Percentiles rank a stretch among this genome's conserved stretches.
Conservation (phyloP, 495 filamentous ascomycete species). For the Aspergillus nidulans region DNA sequence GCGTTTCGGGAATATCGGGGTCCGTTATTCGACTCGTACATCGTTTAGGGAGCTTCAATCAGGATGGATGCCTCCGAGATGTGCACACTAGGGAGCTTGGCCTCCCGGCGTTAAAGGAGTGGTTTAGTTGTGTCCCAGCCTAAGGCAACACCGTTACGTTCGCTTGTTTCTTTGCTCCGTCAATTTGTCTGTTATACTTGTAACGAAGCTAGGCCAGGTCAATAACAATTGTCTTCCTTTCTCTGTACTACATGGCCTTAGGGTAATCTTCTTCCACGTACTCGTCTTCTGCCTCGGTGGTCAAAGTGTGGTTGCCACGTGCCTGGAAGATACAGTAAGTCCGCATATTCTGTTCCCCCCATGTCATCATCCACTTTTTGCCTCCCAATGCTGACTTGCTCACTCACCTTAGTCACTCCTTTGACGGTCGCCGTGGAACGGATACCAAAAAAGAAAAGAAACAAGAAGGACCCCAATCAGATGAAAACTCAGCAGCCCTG, state of each 20-base stretch:
- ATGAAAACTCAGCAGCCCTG: neutral
- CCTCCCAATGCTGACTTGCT: slow-evolving; percentile 7
- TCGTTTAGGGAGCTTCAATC: neutral
- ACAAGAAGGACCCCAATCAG: slow-evolving; percentile 6
- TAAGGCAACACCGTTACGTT: slow-evolving; percentile 12
- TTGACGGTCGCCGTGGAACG: neutral
- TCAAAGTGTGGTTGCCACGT: slow-evolving; percentile 9
- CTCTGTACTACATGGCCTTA: slow-evolving; percentile 1
- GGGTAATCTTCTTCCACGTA: neutral
- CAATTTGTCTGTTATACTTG: neutral
- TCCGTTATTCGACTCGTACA: slow-evolving; percentile 2
- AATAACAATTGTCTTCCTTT: neutral
- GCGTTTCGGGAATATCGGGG: neutral
- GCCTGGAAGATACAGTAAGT: slow-evolving; percentile 11
- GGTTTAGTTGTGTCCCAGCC: neutral
- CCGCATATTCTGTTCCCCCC: slow-evolving; percentile 2
- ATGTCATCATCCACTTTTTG: slow-evolving; percentile 13
- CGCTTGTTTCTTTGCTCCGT: slow-evolving; percentile 6
- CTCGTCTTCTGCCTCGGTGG: neutral
- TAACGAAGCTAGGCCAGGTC: neutral
- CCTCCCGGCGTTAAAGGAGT: slow-evolving; percentile 9
- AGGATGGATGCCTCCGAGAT: neutral
- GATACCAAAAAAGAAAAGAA: neutral
- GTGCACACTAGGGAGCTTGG: slow-evolving; percentile 3
- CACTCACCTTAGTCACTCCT: slow-evolving; percentile 19